Evolutionary conservation across 106 monocot species (phyloP).

Genomic region (Dioscorea alata): DNA sequence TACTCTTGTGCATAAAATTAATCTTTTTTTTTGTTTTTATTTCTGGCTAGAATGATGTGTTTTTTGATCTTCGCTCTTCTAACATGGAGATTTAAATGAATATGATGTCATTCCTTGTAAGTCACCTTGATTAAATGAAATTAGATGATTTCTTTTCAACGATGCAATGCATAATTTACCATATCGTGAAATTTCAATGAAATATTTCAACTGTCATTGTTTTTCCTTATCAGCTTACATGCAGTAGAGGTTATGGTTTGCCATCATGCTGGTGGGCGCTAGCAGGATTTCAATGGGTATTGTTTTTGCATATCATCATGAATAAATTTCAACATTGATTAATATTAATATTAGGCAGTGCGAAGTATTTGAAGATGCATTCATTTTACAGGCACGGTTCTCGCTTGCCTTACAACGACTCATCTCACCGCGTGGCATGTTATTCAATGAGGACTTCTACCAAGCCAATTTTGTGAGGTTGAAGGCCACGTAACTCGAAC

Average conservation of each 20-base stretch:
- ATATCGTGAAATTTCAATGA: too few species aligned
- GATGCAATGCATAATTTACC: too few species aligned
- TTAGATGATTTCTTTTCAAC: too few species aligned
- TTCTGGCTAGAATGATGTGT: too few species aligned
- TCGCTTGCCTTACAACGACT: slow-evolving; percentile 56
- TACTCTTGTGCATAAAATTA: too few species aligned
- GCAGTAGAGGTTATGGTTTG: slow-evolving; percentile 45
- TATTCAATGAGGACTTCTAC: slow-evolving; percentile 45
- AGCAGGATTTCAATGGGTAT: slow-evolving; percentile 62
- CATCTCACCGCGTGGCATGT: slow-evolving; percentile 51
- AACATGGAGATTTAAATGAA: too few species aligned
- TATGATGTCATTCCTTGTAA: too few species aligned
- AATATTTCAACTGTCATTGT: background rate
- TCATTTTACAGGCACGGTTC: slow-evolving; percentile 48
- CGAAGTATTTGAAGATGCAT: background rate
- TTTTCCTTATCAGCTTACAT: slow-evolving; percentile 31
- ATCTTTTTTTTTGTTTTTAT: too few species aligned
- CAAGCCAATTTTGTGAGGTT: slow-evolving; percentile 21
- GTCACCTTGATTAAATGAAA: too few species aligned
- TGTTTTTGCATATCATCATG: background rate
- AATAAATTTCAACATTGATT: background rate
- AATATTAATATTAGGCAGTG: background rate
- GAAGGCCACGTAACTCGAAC: slow-evolving; percentile 29
- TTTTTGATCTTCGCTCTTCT: too few species aligned
- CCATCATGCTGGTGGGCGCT: slow-evolving; percentile 80